phyloP scores from a whole-genome alignment of 2,329 filamentous ascomycete species.

The Clonostachys byssicola region DNA sequence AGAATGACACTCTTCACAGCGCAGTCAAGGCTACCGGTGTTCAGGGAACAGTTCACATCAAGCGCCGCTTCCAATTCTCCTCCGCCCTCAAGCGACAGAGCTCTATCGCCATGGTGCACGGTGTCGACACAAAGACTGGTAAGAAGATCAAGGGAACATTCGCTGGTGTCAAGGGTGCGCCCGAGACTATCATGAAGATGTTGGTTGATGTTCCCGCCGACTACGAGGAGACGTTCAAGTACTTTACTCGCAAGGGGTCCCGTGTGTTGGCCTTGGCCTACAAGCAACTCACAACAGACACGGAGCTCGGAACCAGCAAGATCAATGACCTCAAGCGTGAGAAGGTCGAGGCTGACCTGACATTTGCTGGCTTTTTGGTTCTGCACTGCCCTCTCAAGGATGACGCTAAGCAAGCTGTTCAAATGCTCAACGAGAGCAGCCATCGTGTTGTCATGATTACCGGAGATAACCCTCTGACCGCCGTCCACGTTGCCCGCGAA shows the following conservation, averaged over 20 bases:
- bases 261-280: slow-evolving; percentile 91
- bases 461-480: slow-evolving; percentile 94
- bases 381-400: slow-evolving; percentile 95
- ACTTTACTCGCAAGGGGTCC: slow-evolving; percentile 93
- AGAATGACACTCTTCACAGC: slow-evolving; percentile 77
- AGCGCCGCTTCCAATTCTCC: slow-evolving; percentile 96
- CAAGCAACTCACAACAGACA: slow-evolving; percentile 80
- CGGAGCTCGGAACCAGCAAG: slow-evolving; percentile 75
- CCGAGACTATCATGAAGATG: slow-evolving; percentile 96
- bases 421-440: slow-evolving; percentile 98
- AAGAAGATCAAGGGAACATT: slow-evolving; percentile 82
- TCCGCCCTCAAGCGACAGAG: slow-evolving; percentile 95
- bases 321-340: slow-evolving; percentile 96
- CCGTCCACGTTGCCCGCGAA: slow-evolving; percentile 89
- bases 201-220: slow-evolving; percentile 75
- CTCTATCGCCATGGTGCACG: slow-evolving; percentile 80
- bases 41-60: slow-evolving; percentile 81
- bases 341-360: slow-evolving; percentile 77
- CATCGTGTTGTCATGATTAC: slow-evolving; percentile 99
- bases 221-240: slow-evolving; percentile 98
- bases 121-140: slow-evolving; percentile 66
- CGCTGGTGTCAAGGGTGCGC: slow-evolving; percentile 92
- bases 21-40: slow-evolving; percentile 31
- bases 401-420: slow-evolving; percentile 88
- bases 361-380: slow-evolving; percentile 93